Base-by-base conservation (phyloP, 2,329 filamentous ascomycete species). In the Bipolaris bicolor region DNA sequence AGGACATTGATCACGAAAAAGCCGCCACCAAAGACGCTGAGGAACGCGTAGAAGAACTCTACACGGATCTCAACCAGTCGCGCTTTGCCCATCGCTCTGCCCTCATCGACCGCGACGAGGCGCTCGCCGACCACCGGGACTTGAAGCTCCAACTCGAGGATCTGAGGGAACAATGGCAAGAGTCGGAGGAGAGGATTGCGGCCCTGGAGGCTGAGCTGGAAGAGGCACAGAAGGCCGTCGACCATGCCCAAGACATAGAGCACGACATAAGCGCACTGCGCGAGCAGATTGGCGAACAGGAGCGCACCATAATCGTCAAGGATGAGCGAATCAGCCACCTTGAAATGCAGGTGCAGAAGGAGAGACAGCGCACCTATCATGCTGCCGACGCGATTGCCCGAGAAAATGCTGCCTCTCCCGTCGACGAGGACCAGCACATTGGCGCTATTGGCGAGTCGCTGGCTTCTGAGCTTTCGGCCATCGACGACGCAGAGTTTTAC, bases 311-410 rank as follows among this genome's bases (percentile, higher is more conserved):
- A 20, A 34, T 55, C 3, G 60, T 70, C 60, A 70, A 69, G 49
- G 66, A 70, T 45, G 62, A 66, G 57, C 66, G 68, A 57, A 70
- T 70, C 48, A 48, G 44, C 24, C 52, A 63, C 26, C 62, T 70
- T 37, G 68, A 70, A 49, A 45, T 33, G 9, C 59, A 67, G 43
- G 43, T 57, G 18, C 68, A 70, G 44, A 67, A 65, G 52, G 58
- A 63, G 52, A 43, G 55, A 2, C 47, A 59, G 34, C 57, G 57
- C 45, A 59, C 26, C 44, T 51, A 60, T 16, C 46, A 58, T 10
- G 49, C 45, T 16, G 60, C 57, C 44, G 58, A 64, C 34, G 58
- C 49, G 2, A 51, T 55, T 16, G 60, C 53, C 16, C 43, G 46
- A 18, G 55, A 48, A 5, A 60, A 54, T 7, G 55, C 59, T n/a